A percentile compares a stretch with the other conserved stretches of the same genome.
These are phyloP conservation scores for Tubosaeta brunneosetosa DNA, from an alignment of 768 basidiomycete species.

Conservation along the genomic window DNA sequence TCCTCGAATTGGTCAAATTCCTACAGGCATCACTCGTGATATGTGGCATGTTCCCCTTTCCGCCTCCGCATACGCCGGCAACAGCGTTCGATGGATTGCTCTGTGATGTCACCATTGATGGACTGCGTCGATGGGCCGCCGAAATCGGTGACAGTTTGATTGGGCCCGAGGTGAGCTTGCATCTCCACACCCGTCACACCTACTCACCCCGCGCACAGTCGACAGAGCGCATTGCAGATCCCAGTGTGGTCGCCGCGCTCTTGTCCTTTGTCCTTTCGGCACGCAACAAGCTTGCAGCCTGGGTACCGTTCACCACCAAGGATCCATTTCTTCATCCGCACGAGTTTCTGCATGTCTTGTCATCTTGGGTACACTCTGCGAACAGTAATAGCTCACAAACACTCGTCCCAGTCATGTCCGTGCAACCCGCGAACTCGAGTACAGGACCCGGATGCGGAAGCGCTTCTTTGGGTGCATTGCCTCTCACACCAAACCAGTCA, in stretches of 20 bases:
- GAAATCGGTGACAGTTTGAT: slow-evolving; percentile 60
- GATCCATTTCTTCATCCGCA: slow-evolving; percentile 76
- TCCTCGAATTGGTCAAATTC: slow-evolving; percentile 72
- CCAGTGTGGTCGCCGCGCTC: slow-evolving; percentile 63
- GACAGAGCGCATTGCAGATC: slow-evolving; percentile 71
- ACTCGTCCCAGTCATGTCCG: slow-evolving; percentile 28
- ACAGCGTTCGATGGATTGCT: slow-evolving; percentile 58
- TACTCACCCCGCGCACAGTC: slow-evolving; percentile 37
- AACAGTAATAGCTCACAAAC: slow-evolving; percentile 14
- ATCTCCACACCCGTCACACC: neutral
- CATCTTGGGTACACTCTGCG: slow-evolving; percentile 21
- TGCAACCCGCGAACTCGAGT: slow-evolving; percentile 13
- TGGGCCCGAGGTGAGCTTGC: slow-evolving; percentile 50
- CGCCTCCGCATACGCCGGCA: slow-evolving; percentile 8
- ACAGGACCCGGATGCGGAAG: slow-evolving; percentile 8
- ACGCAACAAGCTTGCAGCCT: slow-evolving; percentile 64
- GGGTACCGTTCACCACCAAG: slow-evolving; percentile 51
- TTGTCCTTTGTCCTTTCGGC: slow-evolving; percentile 63
- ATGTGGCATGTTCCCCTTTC: slow-evolving; percentile 58
- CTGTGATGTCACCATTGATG: slow-evolving; percentile 73
- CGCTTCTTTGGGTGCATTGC: slow-evolving; percentile 18
- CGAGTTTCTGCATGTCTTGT: slow-evolving; percentile 49
- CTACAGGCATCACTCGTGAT: slow-evolving; percentile 67
- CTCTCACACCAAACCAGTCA: slow-evolving; percentile 7
- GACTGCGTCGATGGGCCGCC: slow-evolving; percentile 61